Base-by-base conservation (phyloP, 805 yeast genomes). In the Scheffersomyces lignosus region DNA sequence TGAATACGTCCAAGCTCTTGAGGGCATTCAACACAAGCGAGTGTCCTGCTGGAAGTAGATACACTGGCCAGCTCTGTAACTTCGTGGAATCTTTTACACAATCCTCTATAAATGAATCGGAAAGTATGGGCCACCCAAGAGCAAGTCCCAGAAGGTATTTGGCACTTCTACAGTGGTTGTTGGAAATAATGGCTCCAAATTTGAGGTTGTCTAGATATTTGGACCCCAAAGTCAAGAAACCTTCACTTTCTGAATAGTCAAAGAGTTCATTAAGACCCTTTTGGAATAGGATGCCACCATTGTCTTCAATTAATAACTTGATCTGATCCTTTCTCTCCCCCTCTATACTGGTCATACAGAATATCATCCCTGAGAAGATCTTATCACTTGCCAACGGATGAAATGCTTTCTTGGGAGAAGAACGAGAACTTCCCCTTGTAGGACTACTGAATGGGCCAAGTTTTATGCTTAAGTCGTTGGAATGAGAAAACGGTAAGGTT, bases 121-220 rank as follows among this genome's bases (percentile, higher is more conserved):
- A 80, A 20, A 89, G 51, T 14, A 85, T 73, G 2, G 97, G 97
- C 96, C 96, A 88, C 2, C 91, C 90, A 29, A 88, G 53, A 0
- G 91, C 86, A 13, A 88, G 56, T 2, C 83, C 79, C 51, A 87
- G 93, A 7, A 89, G 55, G 54, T 83, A 89, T 51, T 88, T 89
- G 6, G 81, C 71, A 32, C 89, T 86, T 25, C 96, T 64, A 14
- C 77, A 68, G 38, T 75, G 72, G 20, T 69, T 70, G 26, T 71
- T 72, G 0, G 91, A 72, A 1, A 89, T 60, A 23, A 86, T 64
- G 1, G 90, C 90, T 1, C 75, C 87, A 60, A 88, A 86, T 22
- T 49, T 65, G 42, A 56, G 68, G 8, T 42, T 43, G 6, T 36
- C 40, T 18, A 53, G 32, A 14, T 27, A 26, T 2, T 22, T n/a